Base-by-base conservation (phyloP, 1,284 basidiomycete species). In the Coriolopsis trogii region DNA sequence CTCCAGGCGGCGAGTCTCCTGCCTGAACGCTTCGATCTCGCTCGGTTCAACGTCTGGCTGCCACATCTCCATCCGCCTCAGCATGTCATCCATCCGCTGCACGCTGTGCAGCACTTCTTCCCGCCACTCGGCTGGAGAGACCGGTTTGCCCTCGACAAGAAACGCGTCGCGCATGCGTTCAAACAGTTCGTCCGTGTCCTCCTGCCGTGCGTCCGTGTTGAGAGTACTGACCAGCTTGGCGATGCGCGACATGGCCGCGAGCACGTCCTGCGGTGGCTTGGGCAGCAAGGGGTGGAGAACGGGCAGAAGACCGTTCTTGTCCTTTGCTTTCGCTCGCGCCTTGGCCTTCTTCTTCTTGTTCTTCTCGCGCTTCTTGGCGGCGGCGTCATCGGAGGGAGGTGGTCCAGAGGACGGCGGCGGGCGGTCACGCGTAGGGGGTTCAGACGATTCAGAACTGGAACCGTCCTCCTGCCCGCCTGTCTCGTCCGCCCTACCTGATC, bases 61-160 rank as follows among this genome's bases (percentile, higher is more conserved):
- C 58, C 52, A 55, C 41, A 50, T 54, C 47, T 54, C 55, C 55
- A 59, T 59, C 41, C 46, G 46, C 15, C 50, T 50, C 3, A 56
- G 54, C 52, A 56, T 52, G 34, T 26, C 37, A 40, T 59, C 55
- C 58, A 59, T 54, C 39, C 58, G 52, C 2, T 50, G 42, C 24
- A 59, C 49, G 46, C 55, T 54, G 38, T 56, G 54, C 31, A 59
- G 37, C 28, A 59, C 54, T 8, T 56, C 55, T 18, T 51, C 49
- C 15, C 49, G 54, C 58, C 58, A 59, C 49, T 47, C 49, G 36
- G 49, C 49, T 3, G 51, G 53, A 7, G 49, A 30, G 12, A 42
- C 10, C 13, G 53, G 20, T 7, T 26, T 25, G 12, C 46, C 49
- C 18, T 50, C 53, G 29, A 45, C 42, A 2, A 41, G 30, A 25